Conservation (phyloP, 805 yeast genomes). For the Zygosaccharomyces rouxii region DNA sequence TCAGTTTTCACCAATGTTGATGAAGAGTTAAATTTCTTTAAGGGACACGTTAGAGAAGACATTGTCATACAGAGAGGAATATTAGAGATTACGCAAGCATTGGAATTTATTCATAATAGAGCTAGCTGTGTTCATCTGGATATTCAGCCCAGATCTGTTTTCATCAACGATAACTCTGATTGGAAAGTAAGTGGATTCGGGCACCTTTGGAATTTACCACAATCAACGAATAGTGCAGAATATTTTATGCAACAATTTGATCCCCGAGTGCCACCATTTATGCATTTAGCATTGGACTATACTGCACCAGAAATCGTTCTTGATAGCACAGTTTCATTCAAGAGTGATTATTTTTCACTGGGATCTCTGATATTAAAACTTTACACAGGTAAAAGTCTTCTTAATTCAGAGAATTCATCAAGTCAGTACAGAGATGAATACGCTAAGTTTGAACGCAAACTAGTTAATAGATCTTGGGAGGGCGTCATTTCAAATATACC, state of each 20-base stretch:
- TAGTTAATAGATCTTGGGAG: slow-evolving; percentile 36
- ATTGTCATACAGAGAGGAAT: slow-evolving; percentile 77
- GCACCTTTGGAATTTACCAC: slow-evolving; percentile 42
- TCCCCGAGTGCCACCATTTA: slow-evolving; percentile 67
- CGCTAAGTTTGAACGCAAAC: slow-evolving; percentile 44
- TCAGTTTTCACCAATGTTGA: slow-evolving; percentile 38
- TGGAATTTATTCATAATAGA: slow-evolving; percentile 76
- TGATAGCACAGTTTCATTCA: slow-evolving; percentile 57
- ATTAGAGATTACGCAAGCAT: slow-evolving; percentile 68
- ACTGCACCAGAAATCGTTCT: slow-evolving; percentile 80
- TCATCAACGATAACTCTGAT: slow-evolving; percentile 79
- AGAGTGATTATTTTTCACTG: slow-evolving; percentile 78
- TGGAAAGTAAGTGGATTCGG: slow-evolving; percentile 88
- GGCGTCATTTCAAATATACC: slow-evolving; percentile 58
- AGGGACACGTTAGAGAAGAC: slow-evolving; percentile 56
- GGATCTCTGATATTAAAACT: slow-evolving; percentile 72
- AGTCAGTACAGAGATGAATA: slow-evolving; percentile 59
- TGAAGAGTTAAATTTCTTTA: slow-evolving; percentile 28
- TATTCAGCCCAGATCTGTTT: slow-evolving; percentile 69
- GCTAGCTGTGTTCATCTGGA: slow-evolving; percentile 74
- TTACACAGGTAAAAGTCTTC: slow-evolving; percentile 51
- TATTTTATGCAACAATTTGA: slow-evolving; percentile 68
- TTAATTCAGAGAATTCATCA: slow-evolving; percentile 49
- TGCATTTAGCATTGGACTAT: slow-evolving; percentile 66
- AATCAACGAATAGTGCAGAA: slow-evolving; percentile 51